A percentile compares a stretch with the other conserved stretches of the same genome.
These are phyloP conservation scores for Cotoneaster glaucophyllus DNA, from an alignment of 306 rosid species.

Conservation along the genomic window DNA sequence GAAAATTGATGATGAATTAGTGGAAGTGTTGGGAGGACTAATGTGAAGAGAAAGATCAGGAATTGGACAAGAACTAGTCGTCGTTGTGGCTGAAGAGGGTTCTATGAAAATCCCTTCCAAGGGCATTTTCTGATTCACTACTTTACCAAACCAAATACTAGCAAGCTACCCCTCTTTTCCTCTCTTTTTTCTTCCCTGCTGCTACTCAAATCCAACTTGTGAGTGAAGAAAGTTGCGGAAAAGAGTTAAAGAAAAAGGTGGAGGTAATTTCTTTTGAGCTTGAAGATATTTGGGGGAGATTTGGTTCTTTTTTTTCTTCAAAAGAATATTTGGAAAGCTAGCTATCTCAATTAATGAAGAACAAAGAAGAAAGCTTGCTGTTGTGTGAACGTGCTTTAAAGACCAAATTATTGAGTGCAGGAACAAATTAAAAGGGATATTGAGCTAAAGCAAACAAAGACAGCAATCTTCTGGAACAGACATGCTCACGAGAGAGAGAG, in stretches of 20 bases:
- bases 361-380: neutral
- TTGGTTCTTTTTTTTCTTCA: neutral
- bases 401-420: conserved; percentile 1
- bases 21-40: conserved; percentile 46
- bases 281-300: neutral
- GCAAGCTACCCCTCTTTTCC: neutral
- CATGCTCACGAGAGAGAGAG: conserved; percentile 23
- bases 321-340: conserved; percentile 16
- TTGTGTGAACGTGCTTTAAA: neutral
- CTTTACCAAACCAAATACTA: conserved; percentile 9
- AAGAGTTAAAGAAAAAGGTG: neutral
- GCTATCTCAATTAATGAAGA: conserved; percentile 7
- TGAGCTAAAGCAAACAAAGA: conserved; percentile 1
- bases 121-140: conserved; percentile 57
- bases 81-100: conserved; percentile 33
- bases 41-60: conserved; percentile 96
- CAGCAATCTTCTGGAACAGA: conserved; percentile 33
- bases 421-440: neutral
- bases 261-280: conserved; percentile 16
- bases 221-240: neutral
- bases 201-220: conserved; percentile 2
- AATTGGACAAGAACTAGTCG: conserved; percentile 7
- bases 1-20: conserved; percentile 26
- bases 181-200: conserved; percentile 19
- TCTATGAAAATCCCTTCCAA: conserved; percentile 79